Base-by-base conservation (phyloP, 768 basidiomycete species). In the Pleurotus tuber-regium region DNA sequence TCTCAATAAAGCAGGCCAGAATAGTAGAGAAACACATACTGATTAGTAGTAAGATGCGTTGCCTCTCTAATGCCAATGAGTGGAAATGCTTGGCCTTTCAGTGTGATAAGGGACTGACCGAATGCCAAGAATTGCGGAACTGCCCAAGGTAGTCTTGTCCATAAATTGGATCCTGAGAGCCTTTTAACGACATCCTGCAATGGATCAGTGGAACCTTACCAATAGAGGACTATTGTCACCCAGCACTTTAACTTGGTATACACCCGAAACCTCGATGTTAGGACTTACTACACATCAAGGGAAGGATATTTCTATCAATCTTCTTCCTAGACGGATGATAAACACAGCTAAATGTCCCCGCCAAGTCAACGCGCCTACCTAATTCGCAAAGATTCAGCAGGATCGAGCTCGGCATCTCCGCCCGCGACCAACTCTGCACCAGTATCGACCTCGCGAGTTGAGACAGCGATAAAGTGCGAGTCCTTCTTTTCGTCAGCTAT, bases 111-210 rank as follows among this genome's bases (percentile, higher is more conserved):
- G 19, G 36, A 55, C 76, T 54, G 29, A 84, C 87, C 70, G 68
- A 59, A 89, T 88, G 1, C 87, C 87, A 38, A 89, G 73, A 55
- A 89, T 86, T 1, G 87, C 80, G 1, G 84, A 60, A 52, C 75
- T 80, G 1, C 84, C 86, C 3, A 88, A 69, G 0, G 86, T 89
- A 0, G 81, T 83, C 66, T 87, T 87, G 56, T 88, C 87, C 83
- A 87, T 87, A 54, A 83, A 87, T 61, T 88, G 86, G n/a, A 89
- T 75, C 78, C 86, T 83, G 53, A 56, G 51, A 3, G n/a, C 18
- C 7, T 14, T 12, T 40, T 12, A 21, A 47, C 24, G 9, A 38
- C 36, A 6, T 31, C 26, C 23, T 28, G 23, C 33, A 26, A 48
- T 3, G 25, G 16, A 23, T 12, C 30, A 7, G 24, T 12, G 26